Evolutionary conservation across 2,329 filamentous ascomycete genomes (phyloP).

Genomic region (Pseudogymnoascus sp.): DNA sequence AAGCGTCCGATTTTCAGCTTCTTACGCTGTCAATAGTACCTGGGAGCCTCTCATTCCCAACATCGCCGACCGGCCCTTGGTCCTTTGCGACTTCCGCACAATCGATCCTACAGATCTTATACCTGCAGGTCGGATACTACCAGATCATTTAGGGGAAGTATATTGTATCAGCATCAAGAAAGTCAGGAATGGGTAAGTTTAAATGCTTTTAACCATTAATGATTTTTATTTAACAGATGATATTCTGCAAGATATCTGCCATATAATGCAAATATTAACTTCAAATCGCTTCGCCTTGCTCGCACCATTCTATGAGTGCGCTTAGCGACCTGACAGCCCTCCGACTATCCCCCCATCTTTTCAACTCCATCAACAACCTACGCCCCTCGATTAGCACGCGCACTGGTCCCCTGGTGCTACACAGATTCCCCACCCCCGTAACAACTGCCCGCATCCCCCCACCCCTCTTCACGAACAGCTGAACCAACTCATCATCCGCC

Average conservation of each 20-base stretch:
- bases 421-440: constrained; percentile 44
- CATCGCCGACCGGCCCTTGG: no score
- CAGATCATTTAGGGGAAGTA: no score
- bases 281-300: background rate
- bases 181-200: no score
- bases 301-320: background rate
- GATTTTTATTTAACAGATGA: no score
- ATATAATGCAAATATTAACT: background rate
- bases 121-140: no score
- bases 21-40: no score
- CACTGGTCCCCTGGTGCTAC: constrained; percentile 29
- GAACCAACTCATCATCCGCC: constrained; percentile 49
- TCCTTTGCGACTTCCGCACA: no score
- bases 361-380: constrained; percentile 28
- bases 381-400: constrained; percentile 32
- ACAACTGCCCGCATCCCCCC: constrained; percentile 42
- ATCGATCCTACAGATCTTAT: no score
- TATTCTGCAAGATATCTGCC: background rate
- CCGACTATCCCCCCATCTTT: constrained; percentile 16
- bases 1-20: no score
- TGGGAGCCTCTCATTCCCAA: no score
- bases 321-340: constrained; percentile 3
- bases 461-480: constrained; percentile 44
- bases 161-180: no score
- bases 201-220: no score